phyloP scores from a whole-genome alignment of 2,329 filamentous ascomycete species.

The Emmonsia crescens region DNA sequence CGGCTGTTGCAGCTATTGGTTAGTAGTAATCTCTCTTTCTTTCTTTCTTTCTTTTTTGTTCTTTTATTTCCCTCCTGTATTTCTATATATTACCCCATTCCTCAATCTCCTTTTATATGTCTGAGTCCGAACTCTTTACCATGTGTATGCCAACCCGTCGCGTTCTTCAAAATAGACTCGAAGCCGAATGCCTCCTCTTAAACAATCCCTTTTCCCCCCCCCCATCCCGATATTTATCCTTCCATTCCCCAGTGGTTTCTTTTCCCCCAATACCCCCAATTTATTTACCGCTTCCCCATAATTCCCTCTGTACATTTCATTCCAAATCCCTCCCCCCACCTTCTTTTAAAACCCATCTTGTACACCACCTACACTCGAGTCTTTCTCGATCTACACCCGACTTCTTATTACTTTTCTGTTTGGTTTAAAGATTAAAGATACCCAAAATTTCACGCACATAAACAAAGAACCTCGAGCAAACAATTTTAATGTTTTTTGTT shows the following conservation, averaged over 20 bases:
- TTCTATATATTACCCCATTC: slow-evolving; percentile 6
- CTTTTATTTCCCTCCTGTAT: too few species aligned
- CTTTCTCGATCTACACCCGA: slow-evolving; percentile 11
- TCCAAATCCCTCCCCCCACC: slow-evolving; percentile 1
- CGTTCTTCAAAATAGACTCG: not conserved
- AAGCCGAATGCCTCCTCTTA: not conserved
- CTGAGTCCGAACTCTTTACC: not conserved
- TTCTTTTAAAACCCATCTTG: not conserved
- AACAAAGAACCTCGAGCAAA: not conserved
- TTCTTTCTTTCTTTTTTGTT: slow-evolving; percentile 5
- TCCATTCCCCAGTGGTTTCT: not conserved
- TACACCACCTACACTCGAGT: slow-evolving; percentile 6
- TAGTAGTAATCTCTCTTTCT: slow-evolving; percentile 19
- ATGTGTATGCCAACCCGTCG: not conserved
- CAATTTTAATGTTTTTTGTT: too few species aligned
- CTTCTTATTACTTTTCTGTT: too few species aligned
- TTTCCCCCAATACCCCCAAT: not conserved
- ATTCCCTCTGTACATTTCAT: not conserved
- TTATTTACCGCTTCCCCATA: not conserved
- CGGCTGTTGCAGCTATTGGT: slow-evolving; percentile 29
- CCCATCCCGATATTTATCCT: not conserved
- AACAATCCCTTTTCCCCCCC: not conserved
- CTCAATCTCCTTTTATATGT: not conserved
- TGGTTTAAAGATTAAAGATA: slow-evolving; percentile 21
- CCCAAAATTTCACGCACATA: not conserved